A percentile compares a stretch with the other conserved stretches of the same genome.
Evolutionary conservation across 352 stramenopile species (phyloP).

Genomic region (Nothophytophthora sp.): DNA sequence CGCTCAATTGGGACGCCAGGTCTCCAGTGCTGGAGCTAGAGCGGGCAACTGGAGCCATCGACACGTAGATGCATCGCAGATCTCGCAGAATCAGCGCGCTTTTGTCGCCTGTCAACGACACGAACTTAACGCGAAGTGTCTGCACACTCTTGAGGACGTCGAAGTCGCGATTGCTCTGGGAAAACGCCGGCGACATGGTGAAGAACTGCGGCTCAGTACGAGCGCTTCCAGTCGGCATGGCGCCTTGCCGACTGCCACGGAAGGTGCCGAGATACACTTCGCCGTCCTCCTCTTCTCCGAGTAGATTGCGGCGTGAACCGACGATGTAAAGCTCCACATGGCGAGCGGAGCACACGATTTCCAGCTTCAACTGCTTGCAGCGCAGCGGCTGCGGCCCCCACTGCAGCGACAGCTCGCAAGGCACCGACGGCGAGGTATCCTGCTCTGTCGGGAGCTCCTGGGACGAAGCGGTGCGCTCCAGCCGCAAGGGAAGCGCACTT

Average conservation of each 20-base stretch:
- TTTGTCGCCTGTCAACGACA: constrained; percentile 70
- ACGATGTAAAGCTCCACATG: constrained; percentile 70
- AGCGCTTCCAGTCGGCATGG: background rate
- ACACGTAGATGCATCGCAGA: constrained; percentile 46
- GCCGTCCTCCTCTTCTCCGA: constrained; percentile 58
- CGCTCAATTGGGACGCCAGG: constrained; percentile 17
- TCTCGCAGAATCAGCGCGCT: constrained; percentile 32
- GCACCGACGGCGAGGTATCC: constrained; percentile 1
- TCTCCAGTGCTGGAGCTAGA: constrained; percentile 15
- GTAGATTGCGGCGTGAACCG: constrained; percentile 47
- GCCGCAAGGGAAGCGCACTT: constrained; percentile 15
- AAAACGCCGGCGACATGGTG: constrained; percentile 45
- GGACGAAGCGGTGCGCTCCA: constrained; percentile 22
- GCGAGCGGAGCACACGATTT: constrained; percentile 60
- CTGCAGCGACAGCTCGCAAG: constrained; percentile 51
- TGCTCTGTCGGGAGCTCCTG: too few relatives aligned
- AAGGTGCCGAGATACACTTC: constrained; percentile 81
- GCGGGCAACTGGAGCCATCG: constrained; percentile 16
- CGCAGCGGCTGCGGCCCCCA: constrained; percentile 36
- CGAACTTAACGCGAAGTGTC: constrained; percentile 65
- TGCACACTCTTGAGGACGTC: constrained; percentile 61
- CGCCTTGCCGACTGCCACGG: constrained; percentile 33
- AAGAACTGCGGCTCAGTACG: constrained; percentile 31
- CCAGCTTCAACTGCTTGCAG: constrained; percentile 50
- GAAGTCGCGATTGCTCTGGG: constrained; percentile 40